Evolutionary conservation across 352 stramenopile genomes (phyloP), one percentile per base, ranked within the genome.

Genomic region (Globisporangium irregulare): DNA sequence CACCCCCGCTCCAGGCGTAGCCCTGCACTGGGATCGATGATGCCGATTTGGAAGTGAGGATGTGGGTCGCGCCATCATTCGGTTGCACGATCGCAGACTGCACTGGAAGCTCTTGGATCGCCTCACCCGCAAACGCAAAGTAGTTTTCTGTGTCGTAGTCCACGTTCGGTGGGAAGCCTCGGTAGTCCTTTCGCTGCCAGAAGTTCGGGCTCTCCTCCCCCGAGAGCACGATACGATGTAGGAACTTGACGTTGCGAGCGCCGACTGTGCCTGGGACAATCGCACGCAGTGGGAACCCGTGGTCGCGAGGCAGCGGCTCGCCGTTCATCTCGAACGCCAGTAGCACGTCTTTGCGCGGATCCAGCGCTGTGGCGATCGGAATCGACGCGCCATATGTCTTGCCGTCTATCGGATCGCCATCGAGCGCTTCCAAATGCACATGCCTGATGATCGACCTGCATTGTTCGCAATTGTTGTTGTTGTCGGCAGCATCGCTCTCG

Each of bases 261-360:
- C 89, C 95, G 5, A 93, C 87, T 64, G 76, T 80, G 20, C 96
- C 96, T 3, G 95, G 96, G 61, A 98, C 89, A 62, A 99, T 91
- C 3, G 94, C 73, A 14, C 96, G 87, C 43, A 99, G 66, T 20
- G 97, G 97, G 67, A 86, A 98, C 27, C 97, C 97, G 73, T 99
- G 97, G 72, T 99, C 95, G n/a, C 87, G 84, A 15, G 87, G 85
- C 48, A 94, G 77, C 8, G 73, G 67, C 60, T 68, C 71, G 56
- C 70, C 95, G 72, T 99, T 98, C 95, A 99, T 98, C 80, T 97
- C 92, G 69, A 97, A 99, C 8, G 93, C 93, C 41, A 99, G 68
- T 60, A 99, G 74, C 7, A 97, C 90, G 66, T 99, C 97, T 18
- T 89, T 88, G 58, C 90, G 84, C 51, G 81, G 78, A 77, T 90